Conservation (phyloP, 768 basidiomycete genomes). For the Kwoniella sp. region DNA sequence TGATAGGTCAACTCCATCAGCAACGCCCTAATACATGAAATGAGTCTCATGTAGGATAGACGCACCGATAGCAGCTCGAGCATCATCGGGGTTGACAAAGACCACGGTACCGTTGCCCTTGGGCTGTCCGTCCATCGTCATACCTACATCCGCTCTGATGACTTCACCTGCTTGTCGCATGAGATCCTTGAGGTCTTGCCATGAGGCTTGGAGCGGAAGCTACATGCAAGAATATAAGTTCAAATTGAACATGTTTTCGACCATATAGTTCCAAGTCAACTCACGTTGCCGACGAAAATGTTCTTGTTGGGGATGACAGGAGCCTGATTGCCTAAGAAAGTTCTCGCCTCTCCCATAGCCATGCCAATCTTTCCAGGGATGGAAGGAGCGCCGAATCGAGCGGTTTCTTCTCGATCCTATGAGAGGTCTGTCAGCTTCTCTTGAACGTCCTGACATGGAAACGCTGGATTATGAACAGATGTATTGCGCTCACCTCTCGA, state of each 20-base stretch:
- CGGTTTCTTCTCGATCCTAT: constrained; percentile 94
- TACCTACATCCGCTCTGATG: constrained; percentile 91
- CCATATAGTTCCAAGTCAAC: constrained; percentile 44
- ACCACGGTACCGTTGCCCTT: constrained; percentile 98
- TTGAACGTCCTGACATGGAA: no score
- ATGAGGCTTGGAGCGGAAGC: constrained; percentile 96
- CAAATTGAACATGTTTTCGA: background rate
- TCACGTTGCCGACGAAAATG: constrained; percentile 87
- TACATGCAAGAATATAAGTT: constrained; percentile 52
- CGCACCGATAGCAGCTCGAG: constrained; percentile 86
- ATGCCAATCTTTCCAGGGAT: constrained; percentile 95
- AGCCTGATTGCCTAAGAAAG: constrained; percentile 35
- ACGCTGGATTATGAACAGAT: background rate
- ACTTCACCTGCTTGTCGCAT: constrained; percentile 96
- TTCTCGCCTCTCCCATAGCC: constrained; percentile 74
- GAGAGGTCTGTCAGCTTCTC: background rate
- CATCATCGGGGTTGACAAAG: constrained; percentile 87
- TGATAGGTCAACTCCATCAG: background rate
- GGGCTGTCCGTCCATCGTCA: constrained; percentile 79
- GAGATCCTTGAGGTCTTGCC: constrained; percentile 97
- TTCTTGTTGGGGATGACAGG: constrained; percentile 62
- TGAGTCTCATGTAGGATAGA: constrained; percentile 39
- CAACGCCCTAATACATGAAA: background rate
- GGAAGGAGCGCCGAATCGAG: constrained; percentile 91
- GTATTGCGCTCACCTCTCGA: constrained; percentile 72